Evolutionary conservation across 805 yeast species (phyloP).

Genomic region (Kazachstania martiniae): DNA sequence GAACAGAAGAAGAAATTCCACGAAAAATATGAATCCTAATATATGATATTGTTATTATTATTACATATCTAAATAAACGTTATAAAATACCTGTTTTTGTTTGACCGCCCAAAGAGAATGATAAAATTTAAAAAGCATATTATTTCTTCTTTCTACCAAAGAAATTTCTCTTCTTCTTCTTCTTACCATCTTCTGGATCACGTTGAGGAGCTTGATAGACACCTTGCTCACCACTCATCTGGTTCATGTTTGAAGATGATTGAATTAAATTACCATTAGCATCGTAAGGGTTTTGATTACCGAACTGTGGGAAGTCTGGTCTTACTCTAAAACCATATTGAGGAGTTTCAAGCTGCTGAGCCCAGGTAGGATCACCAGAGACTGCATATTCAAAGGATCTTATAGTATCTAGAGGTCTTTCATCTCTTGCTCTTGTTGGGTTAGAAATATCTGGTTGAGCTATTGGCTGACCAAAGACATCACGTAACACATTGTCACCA

Average conservation of each 20-base stretch:
- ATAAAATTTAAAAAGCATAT: too few species aligned
- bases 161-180: slow-evolving; percentile 69
- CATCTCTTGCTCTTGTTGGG: slow-evolving; percentile 87
- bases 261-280: background rate
- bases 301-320: slow-evolving; percentile 42
- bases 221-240: slow-evolving; percentile 36
- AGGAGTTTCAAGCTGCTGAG: slow-evolving; percentile 69
- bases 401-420: slow-evolving; percentile 92
- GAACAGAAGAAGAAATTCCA: background rate
- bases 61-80: too few species aligned
- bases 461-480: slow-evolving; percentile 81
- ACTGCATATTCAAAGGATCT: slow-evolving; percentile 87
- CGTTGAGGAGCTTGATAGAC: slow-evolving; percentile 50
- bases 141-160: slow-evolving; percentile 60
- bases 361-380: slow-evolving; percentile 59
- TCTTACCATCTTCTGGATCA: slow-evolving; percentile 22
- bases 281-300: background rate
- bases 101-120: too few species aligned
- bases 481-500: slow-evolving; percentile 36
- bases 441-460: slow-evolving; percentile 74
- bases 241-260: too few species aligned
- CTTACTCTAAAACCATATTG: slow-evolving; percentile 83
- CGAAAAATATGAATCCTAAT: background rate
- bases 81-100: too few species aligned
- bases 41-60: too few species aligned